Evolutionary conservation across 257 asterid species (phyloP), one percentile per base, ranked within the genome.

Genomic region (Eustoma russellianum): DNA sequence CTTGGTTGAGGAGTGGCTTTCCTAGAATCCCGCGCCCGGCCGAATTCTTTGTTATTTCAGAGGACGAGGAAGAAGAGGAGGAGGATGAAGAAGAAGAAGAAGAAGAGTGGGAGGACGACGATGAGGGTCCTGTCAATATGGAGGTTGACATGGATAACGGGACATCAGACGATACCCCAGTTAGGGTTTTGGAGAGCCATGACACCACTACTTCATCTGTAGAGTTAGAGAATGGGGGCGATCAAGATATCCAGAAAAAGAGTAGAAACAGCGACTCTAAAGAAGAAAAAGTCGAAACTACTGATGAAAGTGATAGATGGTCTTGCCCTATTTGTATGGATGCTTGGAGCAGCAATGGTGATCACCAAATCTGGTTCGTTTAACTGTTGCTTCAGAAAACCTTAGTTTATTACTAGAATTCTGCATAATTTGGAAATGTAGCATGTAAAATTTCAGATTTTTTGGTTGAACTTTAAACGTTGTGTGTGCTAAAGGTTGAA

Each of bases 251-350:
- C 63, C 63, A 41, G 57, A 48, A 62, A 50, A 67, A 40, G 60
- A 11, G 45, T 16, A 40, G 59, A 56, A 56, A 48, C 17, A 72
- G 15, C 30, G 69, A 52, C 52, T 24, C 56, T 48, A 53, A 68
- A 45, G 64, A 56, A 9, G 72, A 45, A 5, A 41, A 53, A 24
- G 69, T 44, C 28, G 80, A 49, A 50, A 64, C n/a, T 8, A 43
- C 7, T 15, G 67, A 35, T 30, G 96, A 87, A 24, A 62, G 82
- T 41, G 98, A 91, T 53, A 96, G 98, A 14, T 48, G 80, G 53
- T 72, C 56, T 63, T 91, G 98, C 73, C 78, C 98, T 7, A 91
- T 91, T 55, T 91, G 98, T 74, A 75, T 74, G 64, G 98, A 87
- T 59, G 80, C 94, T 46, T 91, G 98, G 97, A 65, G 93, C 55